Base-by-base conservation (phyloP, 345 rosid species). In the Cochlearia excelsa region DNA sequence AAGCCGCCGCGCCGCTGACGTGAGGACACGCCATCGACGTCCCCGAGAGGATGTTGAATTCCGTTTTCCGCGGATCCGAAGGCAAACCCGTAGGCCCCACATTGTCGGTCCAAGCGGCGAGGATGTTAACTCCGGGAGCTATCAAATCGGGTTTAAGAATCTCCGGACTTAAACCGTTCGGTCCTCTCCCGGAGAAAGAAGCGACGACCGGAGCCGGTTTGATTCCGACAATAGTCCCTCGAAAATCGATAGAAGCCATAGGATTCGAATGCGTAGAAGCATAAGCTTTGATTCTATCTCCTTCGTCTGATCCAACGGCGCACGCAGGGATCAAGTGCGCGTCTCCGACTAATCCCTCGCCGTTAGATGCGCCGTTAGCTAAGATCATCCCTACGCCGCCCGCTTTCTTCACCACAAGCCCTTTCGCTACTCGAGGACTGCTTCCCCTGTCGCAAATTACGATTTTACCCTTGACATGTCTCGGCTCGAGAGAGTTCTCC, bases 1-100 rank as follows among this genome's bases (percentile, higher is more conserved):
- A 51, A 1, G 91, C 91, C 4, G 87, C 89, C 0, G 89, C 91
- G 1, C 95, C 95, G 39, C 90, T 84, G 0, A 84, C 88, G 6
- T 84, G 90, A 11, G 90, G 92, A 61, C 86, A 81, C 26, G 95
- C 95, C 89, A 89, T 89, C 0, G 91, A 89, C 31, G 91, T 89
- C 38, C 91, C 91, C 0, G 87, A 89, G 4, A 89, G 66, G 38
- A 84, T 89, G 66, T 86, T 89, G 63, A 86, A 89, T 46, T 84
- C 89, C 3, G 82, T 76, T 76, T 63, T 86, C 63, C 88, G 67
- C 3, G 7, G 5, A 73, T 86, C 90, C 0, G 85, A 77, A 11
- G 66, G 83, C 50, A 89, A 43, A 5, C 92, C 92, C 0, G 86
- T 84, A 2, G 88, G 89, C 1, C 95, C 92, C 4, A 77, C 81